A percentile compares a stretch with the other conserved stretches of the same genome.
Evolutionary conservation across 2,329 filamentous ascomycete genomes (phyloP).

Genomic region (Colletotrichum godetiae): DNA sequence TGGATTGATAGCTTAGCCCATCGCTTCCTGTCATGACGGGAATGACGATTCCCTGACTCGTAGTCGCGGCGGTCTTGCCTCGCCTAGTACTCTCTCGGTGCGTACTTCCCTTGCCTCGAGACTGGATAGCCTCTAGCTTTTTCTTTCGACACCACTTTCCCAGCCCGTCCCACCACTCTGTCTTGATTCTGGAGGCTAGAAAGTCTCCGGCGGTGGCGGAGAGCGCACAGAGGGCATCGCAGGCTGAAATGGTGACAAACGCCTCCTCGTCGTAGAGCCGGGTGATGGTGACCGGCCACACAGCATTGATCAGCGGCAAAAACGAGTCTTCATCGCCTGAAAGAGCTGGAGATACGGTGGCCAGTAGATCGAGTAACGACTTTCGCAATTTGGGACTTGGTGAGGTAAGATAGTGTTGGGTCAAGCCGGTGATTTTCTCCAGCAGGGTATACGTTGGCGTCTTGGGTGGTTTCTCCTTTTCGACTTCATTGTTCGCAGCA

Average conservation of each 20-base stretch:
- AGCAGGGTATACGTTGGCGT: slow-evolving; percentile 86
- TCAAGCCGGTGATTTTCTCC: slow-evolving; percentile 82
- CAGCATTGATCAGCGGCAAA: slow-evolving; percentile 86
- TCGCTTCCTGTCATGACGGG: slow-evolving; percentile 41
- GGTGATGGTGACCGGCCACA: slow-evolving; percentile 87
- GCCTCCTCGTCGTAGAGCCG: slow-evolving; percentile 74
- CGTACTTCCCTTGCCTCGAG: not conserved
- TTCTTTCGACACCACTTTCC: slow-evolving; percentile 59
- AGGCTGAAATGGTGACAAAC: slow-evolving; percentile 77
- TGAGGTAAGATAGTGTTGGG: slow-evolving; percentile 91
- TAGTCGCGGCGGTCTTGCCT: not conserved
- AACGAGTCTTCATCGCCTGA: slow-evolving; percentile 84
- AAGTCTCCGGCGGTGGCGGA: slow-evolving; percentile 84
- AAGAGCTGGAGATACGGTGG: slow-evolving; percentile 78
- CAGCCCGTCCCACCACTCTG: slow-evolving; percentile 74
- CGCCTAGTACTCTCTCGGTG: not conserved
- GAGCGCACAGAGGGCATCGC: slow-evolving; percentile 74
- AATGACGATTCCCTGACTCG: slow-evolving; percentile 39
- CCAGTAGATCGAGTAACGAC: slow-evolving; percentile 81
- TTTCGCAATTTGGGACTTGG: slow-evolving; percentile 82
- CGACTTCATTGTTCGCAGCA: not conserved
- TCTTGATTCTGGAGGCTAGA: slow-evolving; percentile 78
- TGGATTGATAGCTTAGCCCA: slow-evolving; percentile 37
- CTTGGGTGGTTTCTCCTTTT: slow-evolving; percentile 69
- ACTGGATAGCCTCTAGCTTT: slow-evolving; percentile 50